Base-by-base conservation (phyloP, 2,329 filamentous ascomycete genomes). In the Diaporthe capsici region DNA sequence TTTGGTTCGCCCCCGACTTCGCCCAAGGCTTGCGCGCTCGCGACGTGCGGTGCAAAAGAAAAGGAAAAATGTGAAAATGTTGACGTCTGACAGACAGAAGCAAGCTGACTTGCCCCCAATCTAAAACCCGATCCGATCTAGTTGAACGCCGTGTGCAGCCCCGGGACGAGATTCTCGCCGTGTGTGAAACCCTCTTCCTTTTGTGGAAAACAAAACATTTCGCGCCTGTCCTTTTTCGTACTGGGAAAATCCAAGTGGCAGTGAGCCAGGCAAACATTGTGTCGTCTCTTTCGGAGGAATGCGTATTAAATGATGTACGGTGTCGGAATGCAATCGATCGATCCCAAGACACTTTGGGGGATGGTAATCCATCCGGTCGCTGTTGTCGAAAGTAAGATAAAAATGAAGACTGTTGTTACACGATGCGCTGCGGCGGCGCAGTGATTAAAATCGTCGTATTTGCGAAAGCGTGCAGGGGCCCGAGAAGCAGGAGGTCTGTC, bases 111-210 rank as follows among this genome's bases (percentile, higher is more conserved):
- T 76, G 74, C 72, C 58, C 73, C 55, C 71, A 73, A 70, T 73
- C 71, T 75, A 77, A 73, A 75, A 57, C 73, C 76, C 71, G 67
- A 74, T 68, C 78, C 77, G 68, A 77, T 79, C 78, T 79, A 79
- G 70, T 76, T 76, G 71, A 79, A 84, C 84, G 83, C 84, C 83
- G 80, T 82, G 82, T 82, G 83, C 81, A 81, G 79, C 79, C 78
- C 58, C 79, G 82, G 80, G 78, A 76, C 74, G 78, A 76, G 77
- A 78, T 79, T 79, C 79, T 80, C 80, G 79, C 72, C 72, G 65
- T 60, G 75, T 76, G 71, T 72, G 76, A 76, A 67, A 76, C 75
- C 72, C 58, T 75, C 65, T 74, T 67, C 68, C 57, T 71, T 71
- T 53, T 49, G 61, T 71, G 63, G 20, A 63, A 63, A 63, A 42